These are phyloP conservation scores for Candida taoyuanica DNA, from an alignment of 805 yeast species.

Conservation along the genomic window DNA sequence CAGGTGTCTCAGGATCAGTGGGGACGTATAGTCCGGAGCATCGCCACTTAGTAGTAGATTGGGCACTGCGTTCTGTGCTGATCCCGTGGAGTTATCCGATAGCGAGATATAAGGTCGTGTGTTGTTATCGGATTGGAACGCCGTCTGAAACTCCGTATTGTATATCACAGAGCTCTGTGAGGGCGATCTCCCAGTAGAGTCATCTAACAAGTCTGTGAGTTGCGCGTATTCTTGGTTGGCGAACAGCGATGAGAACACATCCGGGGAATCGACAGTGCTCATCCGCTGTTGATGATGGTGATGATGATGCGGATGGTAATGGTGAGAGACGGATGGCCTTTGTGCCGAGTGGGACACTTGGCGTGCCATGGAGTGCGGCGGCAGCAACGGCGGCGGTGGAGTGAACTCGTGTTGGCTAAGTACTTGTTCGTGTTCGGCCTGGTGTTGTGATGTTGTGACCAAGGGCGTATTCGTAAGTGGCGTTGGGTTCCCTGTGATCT, in stretches of 20 bases:
- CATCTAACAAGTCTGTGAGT: constrained; percentile 35
- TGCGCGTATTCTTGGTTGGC: constrained; percentile 40
- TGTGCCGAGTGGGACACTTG: background rate
- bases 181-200: constrained; percentile 19
- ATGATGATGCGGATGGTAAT: background rate
- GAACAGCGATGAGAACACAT: constrained; percentile 28
- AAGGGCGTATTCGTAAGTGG: too few species aligned
- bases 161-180: constrained; percentile 20
- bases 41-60: constrained; percentile 13
- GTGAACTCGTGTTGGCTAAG: background rate
- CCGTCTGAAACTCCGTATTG: constrained; percentile 25
- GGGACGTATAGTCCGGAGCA: constrained; percentile 46
- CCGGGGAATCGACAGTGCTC: constrained; percentile 21
- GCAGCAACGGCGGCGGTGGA: background rate
- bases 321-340: background rate
- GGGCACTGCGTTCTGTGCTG: constrained; percentile 6
- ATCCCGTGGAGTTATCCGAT: constrained; percentile 23
- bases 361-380: too few species aligned
- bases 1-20: constrained; percentile 51
- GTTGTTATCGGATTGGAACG: constrained; percentile 26
- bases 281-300: constrained; percentile 3
- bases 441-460: background rate
- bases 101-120: constrained; percentile 28
- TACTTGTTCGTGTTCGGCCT: background rate
- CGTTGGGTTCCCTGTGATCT: too few species aligned